phyloP scores from a whole-genome alignment of 2,329 filamentous ascomycete species.

The Aspergillus neoniger region DNA sequence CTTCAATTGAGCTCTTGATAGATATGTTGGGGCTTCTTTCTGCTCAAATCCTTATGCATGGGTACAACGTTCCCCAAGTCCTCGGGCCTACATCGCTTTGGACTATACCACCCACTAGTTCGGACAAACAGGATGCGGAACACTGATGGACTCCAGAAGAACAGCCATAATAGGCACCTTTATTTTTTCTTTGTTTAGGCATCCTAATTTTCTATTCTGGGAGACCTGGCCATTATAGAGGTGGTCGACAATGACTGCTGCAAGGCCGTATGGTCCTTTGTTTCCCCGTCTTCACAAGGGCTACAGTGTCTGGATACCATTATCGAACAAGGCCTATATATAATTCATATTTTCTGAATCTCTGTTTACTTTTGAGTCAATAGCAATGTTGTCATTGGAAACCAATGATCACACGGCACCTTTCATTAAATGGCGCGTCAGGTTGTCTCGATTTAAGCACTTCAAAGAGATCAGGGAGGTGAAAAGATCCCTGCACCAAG shows the following conservation, averaged over 20 bases:
- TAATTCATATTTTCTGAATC: not conserved
- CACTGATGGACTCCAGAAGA: not conserved
- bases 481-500: not conserved
- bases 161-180: not conserved
- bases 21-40: no score
- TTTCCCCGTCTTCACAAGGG: not conserved
- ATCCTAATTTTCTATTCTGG: not conserved
- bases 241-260: not conserved
- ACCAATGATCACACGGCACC: not conserved
- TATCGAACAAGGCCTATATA: not conserved
- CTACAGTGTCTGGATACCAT: not conserved
- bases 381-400: not conserved
- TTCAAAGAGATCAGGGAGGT: not conserved
- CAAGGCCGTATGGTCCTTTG: not conserved
- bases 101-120: not conserved
- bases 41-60: no score
- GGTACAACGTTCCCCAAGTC: no score
- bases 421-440: not conserved
- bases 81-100: no score
- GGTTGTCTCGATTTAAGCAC: not conserved
- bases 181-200: not conserved
- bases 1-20: no score
- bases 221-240: not conserved
- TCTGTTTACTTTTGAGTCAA: not conserved
- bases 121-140: not conserved